A percentile compares a stretch with the other conserved stretches of the same genome.
phyloP scores from a whole-genome alignment of 805 yeast species.

The Kluyveromyces nonfermentans region DNA sequence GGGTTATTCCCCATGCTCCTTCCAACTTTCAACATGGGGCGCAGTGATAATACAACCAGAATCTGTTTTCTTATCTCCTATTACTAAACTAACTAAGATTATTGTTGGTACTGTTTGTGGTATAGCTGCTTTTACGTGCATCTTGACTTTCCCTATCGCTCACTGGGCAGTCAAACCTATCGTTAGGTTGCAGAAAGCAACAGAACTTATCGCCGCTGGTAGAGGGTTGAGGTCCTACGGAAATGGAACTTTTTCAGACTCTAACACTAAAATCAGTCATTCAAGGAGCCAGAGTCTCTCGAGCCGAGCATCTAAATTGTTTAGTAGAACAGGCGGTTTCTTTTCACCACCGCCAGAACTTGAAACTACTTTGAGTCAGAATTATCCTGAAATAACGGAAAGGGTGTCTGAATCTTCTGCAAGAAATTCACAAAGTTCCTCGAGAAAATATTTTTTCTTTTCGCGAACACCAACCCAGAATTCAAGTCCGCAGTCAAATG shows the following conservation, averaged over 20 bases:
- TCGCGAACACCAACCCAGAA: background rate
- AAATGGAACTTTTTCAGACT: constrained; percentile 5
- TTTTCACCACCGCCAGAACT: background rate
- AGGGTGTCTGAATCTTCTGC: background rate
- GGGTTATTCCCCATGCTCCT: constrained; percentile 43
- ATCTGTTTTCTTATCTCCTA: constrained; percentile 51
- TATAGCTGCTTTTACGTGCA: constrained; percentile 61
- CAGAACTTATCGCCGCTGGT: constrained; percentile 45
- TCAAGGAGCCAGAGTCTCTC: background rate
- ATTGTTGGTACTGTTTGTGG: constrained; percentile 73
- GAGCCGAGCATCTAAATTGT: background rate
- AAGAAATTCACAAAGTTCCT: background rate
- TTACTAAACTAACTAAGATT: constrained; percentile 51
- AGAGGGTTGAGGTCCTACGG: constrained; percentile 29
- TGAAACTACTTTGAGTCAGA: background rate
- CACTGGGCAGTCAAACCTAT: constrained; percentile 82
- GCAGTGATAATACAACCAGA: constrained; percentile 60
- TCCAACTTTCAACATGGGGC: constrained; percentile 52
- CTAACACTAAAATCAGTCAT: constrained; percentile 2
- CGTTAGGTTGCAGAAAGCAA: constrained; percentile 66
- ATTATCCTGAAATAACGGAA: background rate
- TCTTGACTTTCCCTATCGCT: constrained; percentile 74
- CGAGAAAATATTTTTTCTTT: background rate
- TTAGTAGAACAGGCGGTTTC: background rate
- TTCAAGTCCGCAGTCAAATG: constrained; percentile 6